Evolutionary conservation across 1,284 basidiomycete species (phyloP).

Genomic region (Cryptococcus sp.): DNA sequence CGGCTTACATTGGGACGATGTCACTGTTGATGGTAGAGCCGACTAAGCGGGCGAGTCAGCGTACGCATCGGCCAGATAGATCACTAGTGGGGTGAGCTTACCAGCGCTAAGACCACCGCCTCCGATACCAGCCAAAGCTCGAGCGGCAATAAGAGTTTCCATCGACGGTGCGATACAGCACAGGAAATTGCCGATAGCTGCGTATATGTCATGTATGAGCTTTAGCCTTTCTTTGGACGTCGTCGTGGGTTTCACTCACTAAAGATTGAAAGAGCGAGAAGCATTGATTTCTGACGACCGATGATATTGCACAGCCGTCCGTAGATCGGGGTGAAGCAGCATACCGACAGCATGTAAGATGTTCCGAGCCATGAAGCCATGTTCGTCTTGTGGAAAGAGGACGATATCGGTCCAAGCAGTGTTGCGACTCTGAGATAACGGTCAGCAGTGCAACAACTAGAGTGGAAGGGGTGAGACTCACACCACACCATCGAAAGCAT

Average conservation of each 20-base stretch:
- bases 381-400: conserved; percentile 49
- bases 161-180: conserved; percentile 83
- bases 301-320: conserved; percentile 84
- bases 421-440: conserved; percentile 53
- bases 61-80: neutral
- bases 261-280: conserved; percentile 76
- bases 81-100: conserved; percentile 4
- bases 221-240: neutral
- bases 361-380: conserved; percentile 84
- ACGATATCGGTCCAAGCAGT: conserved; percentile 58
- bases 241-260: conserved; percentile 56
- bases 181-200: conserved; percentile 75
- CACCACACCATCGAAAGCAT: conserved; percentile 77
- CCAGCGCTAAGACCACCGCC: conserved; percentile 66
- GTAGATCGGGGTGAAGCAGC: conserved; percentile 85
- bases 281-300: conserved; percentile 70
- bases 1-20: conserved; percentile 69
- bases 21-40: conserved; percentile 49
- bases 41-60: conserved; percentile 16
- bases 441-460: neutral
- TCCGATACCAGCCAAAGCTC: conserved; percentile 84
- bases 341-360: conserved; percentile 75
- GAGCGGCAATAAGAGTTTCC: conserved; percentile 74
- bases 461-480: neutral
- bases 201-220: conserved; percentile 8